Percentiles rank a stretch among this genome's conserved stretches.
Conservation (phyloP, 116 monocot genomes). For the Dioscorea cayenensis region DNA sequence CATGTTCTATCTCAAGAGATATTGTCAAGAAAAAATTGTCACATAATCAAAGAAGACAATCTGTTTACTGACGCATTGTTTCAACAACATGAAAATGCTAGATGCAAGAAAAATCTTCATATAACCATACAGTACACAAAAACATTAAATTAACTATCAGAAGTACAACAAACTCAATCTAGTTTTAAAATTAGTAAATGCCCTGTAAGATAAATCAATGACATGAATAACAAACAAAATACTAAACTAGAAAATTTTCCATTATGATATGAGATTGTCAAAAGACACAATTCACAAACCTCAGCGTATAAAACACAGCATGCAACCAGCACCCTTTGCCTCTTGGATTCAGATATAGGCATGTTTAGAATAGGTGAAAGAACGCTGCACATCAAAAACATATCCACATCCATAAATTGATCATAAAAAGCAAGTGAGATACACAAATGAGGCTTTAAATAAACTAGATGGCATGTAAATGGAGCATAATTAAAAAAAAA, state of each 20-base stretch:
- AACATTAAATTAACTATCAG: too few species aligned
- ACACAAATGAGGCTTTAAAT: neutral
- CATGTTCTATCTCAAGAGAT: too few species aligned
- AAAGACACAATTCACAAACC: conserved; percentile 37
- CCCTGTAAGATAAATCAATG: neutral
- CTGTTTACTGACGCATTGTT: too few species aligned
- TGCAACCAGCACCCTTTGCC: conserved; percentile 94
- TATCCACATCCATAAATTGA: neutral
- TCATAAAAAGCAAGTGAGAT: neutral
- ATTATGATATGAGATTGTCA: neutral
- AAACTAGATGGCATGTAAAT: too few species aligned
- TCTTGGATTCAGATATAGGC: conserved; percentile 94
- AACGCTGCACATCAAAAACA: conserved; percentile 51
- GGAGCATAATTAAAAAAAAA: too few species aligned
- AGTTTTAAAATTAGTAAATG: too few species aligned
- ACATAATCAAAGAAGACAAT: too few species aligned
- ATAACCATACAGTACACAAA: too few species aligned
- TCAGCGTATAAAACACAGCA: conserved; percentile 83
- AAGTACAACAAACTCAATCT: too few species aligned
- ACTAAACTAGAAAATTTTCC: neutral
- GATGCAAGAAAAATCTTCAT: too few species aligned
- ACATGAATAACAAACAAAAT: neutral
- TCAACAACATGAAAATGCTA: too few species aligned
- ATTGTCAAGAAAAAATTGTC: too few species aligned
- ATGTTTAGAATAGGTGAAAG: conserved; percentile 94